These are phyloP conservation scores for Thymus quinquecostatus DNA, from an alignment of 257 asterid species.

Conservation along the genomic window DNA sequence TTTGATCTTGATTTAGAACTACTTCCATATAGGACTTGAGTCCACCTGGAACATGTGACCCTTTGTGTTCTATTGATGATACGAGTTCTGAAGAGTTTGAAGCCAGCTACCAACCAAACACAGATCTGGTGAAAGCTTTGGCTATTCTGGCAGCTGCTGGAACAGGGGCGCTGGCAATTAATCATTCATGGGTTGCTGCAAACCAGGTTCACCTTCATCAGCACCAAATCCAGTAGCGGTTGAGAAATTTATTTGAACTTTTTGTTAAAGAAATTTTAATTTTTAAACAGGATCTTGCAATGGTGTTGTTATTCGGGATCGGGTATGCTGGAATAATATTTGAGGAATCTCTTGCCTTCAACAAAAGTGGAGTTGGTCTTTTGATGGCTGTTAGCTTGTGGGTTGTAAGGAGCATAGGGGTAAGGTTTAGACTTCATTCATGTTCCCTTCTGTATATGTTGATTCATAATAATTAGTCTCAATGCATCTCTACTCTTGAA, in stretches of 20 bases:
- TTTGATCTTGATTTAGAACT: slow-evolving; percentile 16
- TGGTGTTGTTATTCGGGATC: slow-evolving; percentile 81
- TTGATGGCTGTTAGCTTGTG: slow-evolving; percentile 96
- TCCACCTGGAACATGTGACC: slow-evolving; percentile 85
- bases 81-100: slow-evolving; percentile 72
- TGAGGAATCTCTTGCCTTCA: slow-evolving; percentile 96
- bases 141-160: slow-evolving; percentile 89
- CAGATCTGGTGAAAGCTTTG: slow-evolving; percentile 82
- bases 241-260: neutral
- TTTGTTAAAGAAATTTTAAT: slow-evolving; percentile 16
- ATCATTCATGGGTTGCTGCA: slow-evolving; percentile 95
- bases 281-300: slow-evolving; percentile 82
- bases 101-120: slow-evolving; percentile 77
- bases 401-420: slow-evolving; percentile 94
- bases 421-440: slow-evolving; percentile 41
- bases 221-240: neutral
- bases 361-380: slow-evolving; percentile 97
- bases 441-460: slow-evolving; percentile 10
- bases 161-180: slow-evolving; percentile 82
- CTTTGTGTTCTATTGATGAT: slow-evolving; percentile 91
- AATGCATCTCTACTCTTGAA: neutral
- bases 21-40: slow-evolving; percentile 42
- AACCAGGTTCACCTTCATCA: slow-evolving; percentile 66
- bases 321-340: slow-evolving; percentile 96
- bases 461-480: neutral